A percentile compares a stretch with the other conserved stretches of the same genome.
phyloP scores from a whole-genome alignment of 2,329 filamentous ascomycete genomes.

The Alternaria gansuensis region DNA sequence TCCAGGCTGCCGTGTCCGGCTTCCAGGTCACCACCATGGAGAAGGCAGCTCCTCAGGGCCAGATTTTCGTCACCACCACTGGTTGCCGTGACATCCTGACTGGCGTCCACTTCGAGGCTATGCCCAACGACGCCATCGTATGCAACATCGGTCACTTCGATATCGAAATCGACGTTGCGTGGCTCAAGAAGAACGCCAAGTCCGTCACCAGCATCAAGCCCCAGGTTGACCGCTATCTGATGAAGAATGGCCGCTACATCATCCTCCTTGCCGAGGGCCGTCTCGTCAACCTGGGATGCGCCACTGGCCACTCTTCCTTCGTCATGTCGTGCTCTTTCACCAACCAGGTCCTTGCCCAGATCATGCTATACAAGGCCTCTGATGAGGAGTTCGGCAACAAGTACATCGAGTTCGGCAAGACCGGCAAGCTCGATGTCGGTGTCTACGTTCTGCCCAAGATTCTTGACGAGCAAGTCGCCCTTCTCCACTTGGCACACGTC shows the following conservation, averaged over 20 bases:
- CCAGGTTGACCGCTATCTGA: slow-evolving; percentile 97
- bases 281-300: slow-evolving; percentile 99
- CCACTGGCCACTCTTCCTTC: slow-evolving; percentile 98
- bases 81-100: slow-evolving; percentile 98
- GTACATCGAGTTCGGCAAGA: slow-evolving; percentile 95
- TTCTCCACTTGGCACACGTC: slow-evolving; percentile 90
- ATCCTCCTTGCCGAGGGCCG: slow-evolving; percentile 98
- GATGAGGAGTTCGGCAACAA: slow-evolving; percentile 89
- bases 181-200: slow-evolving; percentile 96
- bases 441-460: slow-evolving; percentile 99
- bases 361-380: slow-evolving; percentile 93
- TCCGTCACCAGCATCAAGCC: slow-evolving; percentile 99
- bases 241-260: slow-evolving; percentile 94
- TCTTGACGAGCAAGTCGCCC: slow-evolving; percentile 97
- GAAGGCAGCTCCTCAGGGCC: slow-evolving; percentile 84
- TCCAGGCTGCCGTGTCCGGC: slow-evolving; percentile 96
- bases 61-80: slow-evolving; percentile 99
- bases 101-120: slow-evolving; percentile 89
- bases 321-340: slow-evolving; percentile 99
- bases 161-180: slow-evolving; percentile 99
- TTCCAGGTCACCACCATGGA: slow-evolving; percentile 99
- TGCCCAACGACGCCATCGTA: slow-evolving; percentile 97
- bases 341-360: slow-evolving; percentile 99
- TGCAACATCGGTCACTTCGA: slow-evolving; percentile 99
- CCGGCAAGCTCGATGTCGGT: slow-evolving; percentile 86